A percentile compares a stretch with the other conserved stretches of the same genome.
Evolutionary conservation across 1,284 basidiomycete species (phyloP).

Genomic region (Tetrapyrgos nigripes): DNA sequence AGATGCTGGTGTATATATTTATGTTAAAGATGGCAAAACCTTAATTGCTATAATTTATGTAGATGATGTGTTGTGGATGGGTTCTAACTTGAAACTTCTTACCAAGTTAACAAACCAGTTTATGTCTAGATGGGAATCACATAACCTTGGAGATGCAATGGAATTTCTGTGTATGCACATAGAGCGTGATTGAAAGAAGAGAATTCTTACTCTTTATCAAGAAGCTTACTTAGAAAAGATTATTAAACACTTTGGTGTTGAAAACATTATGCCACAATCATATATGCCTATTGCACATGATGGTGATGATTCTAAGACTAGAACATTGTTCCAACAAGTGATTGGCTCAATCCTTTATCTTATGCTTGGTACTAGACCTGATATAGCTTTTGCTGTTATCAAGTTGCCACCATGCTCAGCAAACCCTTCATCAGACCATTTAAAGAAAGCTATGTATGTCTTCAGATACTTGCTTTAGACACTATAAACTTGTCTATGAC

Average conservation of each 20-base stretch:
- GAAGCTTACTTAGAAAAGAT: conserved; percentile 12
- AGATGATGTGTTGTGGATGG: conserved; percentile 26
- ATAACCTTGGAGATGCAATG: conserved; percentile 25
- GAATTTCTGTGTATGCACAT: conserved; percentile 31
- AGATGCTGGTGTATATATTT: too few relatives aligned
- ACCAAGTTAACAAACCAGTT: conserved; percentile 21
- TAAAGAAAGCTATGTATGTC: too few relatives aligned
- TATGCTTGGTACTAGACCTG: too few relatives aligned
- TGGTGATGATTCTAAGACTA: conserved; percentile 3
- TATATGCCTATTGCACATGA: conserved; percentile 5
- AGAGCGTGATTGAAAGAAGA: neutral
- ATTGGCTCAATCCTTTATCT: too few relatives aligned
- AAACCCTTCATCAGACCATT: too few relatives aligned
- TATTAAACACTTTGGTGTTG: too few relatives aligned
- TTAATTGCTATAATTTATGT: conserved; percentile 29
- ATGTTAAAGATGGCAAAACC: conserved; percentile 13
- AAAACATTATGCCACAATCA: conserved; percentile 6
- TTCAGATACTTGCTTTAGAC: too few relatives aligned
- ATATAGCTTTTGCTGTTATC: too few relatives aligned
- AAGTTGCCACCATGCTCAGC: too few relatives aligned
- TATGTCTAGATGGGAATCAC: conserved; percentile 31
- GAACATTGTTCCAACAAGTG: too few relatives aligned
- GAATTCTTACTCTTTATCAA: conserved; percentile 11
- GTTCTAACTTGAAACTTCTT: conserved; percentile 7
- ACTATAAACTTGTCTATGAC: too few relatives aligned